A percentile compares a stretch with the other conserved stretches of the same genome.
Conservation (phyloP, 2,329 filamentous ascomycete species). For the Hypoxylon sp. region DNA sequence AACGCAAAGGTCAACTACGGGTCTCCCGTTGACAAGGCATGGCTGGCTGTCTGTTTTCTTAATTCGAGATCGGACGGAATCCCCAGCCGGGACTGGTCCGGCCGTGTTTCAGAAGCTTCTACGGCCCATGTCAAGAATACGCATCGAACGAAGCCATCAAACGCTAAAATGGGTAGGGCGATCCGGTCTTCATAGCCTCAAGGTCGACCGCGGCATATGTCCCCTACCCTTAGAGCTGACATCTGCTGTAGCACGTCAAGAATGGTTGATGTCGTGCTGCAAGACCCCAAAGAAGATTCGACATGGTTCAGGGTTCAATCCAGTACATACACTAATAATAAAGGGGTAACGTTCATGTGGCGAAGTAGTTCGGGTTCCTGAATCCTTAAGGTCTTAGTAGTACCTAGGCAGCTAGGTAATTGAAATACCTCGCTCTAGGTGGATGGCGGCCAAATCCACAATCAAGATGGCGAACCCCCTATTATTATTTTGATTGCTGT, state of each 20-base stretch:
- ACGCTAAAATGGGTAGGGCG: slow-evolving; percentile 45
- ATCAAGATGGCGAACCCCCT: slow-evolving; percentile 13
- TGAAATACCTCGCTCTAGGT: slow-evolving; percentile 35
- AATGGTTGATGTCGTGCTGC: slow-evolving; percentile 44
- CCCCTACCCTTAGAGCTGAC: slow-evolving; percentile 42
- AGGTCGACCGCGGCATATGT: slow-evolving; percentile 40
- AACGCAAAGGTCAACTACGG: slow-evolving; percentile 31
- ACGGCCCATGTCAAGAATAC: slow-evolving; percentile 45
- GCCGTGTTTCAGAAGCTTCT: slow-evolving; percentile 47
- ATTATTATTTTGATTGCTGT: background rate
- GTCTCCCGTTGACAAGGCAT: slow-evolving; percentile 24
- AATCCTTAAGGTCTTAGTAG: slow-evolving; percentile 29
- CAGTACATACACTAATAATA: slow-evolving; percentile 41
- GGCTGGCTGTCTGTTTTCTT: slow-evolving; percentile 30
- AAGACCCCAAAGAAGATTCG: slow-evolving; percentile 39
- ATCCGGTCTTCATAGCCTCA: slow-evolving; percentile 35
- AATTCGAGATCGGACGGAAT: slow-evolving; percentile 43
- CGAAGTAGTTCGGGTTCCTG: slow-evolving; percentile 43
- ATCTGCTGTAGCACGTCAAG: slow-evolving; percentile 43
- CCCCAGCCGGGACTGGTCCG: slow-evolving; percentile 44
- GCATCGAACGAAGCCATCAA: slow-evolving; percentile 45
- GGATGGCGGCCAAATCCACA: slow-evolving; percentile 25
- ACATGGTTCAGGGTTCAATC: slow-evolving; percentile 46
- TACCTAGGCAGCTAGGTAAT: slow-evolving; percentile 10
- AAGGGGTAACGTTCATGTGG: slow-evolving; percentile 44